Conservation (phyloP, 2,329 filamentous ascomycete genomes). For the Fusarium sp. region DNA sequence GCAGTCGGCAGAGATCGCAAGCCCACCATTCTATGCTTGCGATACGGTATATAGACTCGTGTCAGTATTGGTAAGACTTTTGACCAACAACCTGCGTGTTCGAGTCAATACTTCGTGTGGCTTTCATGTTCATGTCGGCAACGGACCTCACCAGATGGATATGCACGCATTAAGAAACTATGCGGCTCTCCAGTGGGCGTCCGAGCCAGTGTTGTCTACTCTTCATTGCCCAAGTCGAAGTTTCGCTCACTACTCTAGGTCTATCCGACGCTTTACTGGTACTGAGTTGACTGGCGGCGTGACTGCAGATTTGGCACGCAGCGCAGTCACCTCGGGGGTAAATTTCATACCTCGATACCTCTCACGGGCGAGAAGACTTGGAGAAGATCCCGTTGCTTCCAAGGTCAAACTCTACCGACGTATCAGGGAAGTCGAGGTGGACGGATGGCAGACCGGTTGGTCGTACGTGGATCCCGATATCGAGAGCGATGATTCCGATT, state of each 20-base stretch:
- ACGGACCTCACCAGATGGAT: conserved; percentile 49
- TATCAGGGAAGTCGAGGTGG: not conserved
- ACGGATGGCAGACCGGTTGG: too few species aligned
- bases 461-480: conserved; percentile 9
- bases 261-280: conserved; percentile 21
- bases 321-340: not conserved
- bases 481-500: conserved; percentile 33
- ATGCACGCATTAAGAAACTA: conserved; percentile 47
- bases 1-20: conserved; percentile 49
- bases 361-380: conserved; percentile 44
- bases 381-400: conserved; percentile 37
- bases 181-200: conserved; percentile 52
- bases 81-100: conserved; percentile 49
- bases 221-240: conserved; percentile 52
- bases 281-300: conserved; percentile 7
- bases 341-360: conserved; percentile 26
- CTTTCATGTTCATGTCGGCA: conserved; percentile 55
- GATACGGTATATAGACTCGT: conserved; percentile 48
- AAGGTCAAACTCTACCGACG: conserved; percentile 3
- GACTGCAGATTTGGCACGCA: conserved; percentile 8
- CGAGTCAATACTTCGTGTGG: conserved; percentile 52
- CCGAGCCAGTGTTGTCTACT: conserved; percentile 53
- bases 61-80: conserved; percentile 48
- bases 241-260: not conserved
- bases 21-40: conserved; percentile 51